A percentile compares a stretch with the other conserved stretches of the same genome.
phyloP scores from a whole-genome alignment of 2,329 filamentous ascomycete genomes.

The Neonectria magnoliae region DNA sequence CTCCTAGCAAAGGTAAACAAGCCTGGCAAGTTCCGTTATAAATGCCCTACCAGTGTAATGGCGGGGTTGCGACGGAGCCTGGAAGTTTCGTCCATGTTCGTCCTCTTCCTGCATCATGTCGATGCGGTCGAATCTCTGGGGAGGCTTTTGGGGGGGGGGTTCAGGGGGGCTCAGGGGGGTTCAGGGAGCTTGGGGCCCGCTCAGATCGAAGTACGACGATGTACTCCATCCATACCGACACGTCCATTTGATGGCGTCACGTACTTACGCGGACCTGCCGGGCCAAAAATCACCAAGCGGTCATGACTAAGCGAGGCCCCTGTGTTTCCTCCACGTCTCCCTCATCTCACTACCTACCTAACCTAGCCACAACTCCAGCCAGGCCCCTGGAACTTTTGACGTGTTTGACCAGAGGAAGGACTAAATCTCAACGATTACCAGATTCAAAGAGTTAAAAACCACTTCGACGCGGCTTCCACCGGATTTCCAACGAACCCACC shows the following conservation, averaged over 20 bases:
- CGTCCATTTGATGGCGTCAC: background rate
- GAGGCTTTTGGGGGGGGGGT: background rate
- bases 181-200: too few species aligned
- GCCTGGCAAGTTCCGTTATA: background rate
- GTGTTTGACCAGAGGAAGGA: constrained; percentile 7
- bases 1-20: background rate
- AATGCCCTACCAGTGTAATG: background rate
- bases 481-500: background rate
- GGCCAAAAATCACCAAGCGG: constrained; percentile 12
- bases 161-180: too few species aligned
- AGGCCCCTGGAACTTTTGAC: constrained; percentile 7
- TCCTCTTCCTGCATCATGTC: background rate
- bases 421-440: constrained; percentile 3
- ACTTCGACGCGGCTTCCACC: background rate
- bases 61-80: background rate
- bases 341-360: constrained; percentile 7
- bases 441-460: background rate
- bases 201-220: background rate
- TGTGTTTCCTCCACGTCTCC: constrained; percentile 27
- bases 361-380: background rate
- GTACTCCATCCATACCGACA: background rate
- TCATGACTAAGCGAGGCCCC: constrained; percentile 11
- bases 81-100: background rate
- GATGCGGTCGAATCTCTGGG: background rate
- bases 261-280: background rate